These are phyloP conservation scores for Picea glauca DNA, from an alignment of 75 land plant genomes.

Conservation along the genomic window DNA sequence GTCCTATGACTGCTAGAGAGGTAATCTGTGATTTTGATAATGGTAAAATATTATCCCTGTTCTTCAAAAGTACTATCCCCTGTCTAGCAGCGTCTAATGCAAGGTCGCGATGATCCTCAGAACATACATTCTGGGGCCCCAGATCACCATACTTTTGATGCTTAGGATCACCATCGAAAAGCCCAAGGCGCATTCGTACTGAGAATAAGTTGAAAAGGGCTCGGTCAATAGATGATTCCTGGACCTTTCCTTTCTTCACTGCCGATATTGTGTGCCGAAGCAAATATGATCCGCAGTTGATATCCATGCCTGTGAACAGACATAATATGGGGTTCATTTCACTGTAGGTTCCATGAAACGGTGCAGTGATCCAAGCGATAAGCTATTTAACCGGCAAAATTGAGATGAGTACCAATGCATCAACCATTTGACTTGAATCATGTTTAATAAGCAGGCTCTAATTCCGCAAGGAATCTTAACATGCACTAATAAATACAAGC, in stretches of 20 bases:
- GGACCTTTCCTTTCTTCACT: slow-evolving; percentile 51
- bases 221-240: slow-evolving; percentile 53
- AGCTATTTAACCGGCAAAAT: neutral
- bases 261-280: slow-evolving; percentile 56
- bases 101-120: slow-evolving; percentile 53
- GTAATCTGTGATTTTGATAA: slow-evolving; percentile 20
- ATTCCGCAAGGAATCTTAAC: neutral
- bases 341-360: neutral
- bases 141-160: slow-evolving; percentile 48
- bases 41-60: slow-evolving; percentile 56
- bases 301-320: slow-evolving; percentile 63
- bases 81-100: slow-evolving; percentile 89
- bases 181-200: slow-evolving; percentile 74
- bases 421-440: too few relatives aligned
- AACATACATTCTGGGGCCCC: slow-evolving; percentile 56
- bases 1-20: slow-evolving; percentile 74
- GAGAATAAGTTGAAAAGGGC: slow-evolving; percentile 71
- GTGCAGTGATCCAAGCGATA: neutral
- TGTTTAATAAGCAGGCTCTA: too few relatives aligned
- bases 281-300: slow-evolving; percentile 81
- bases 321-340: neutral
- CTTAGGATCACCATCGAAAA: slow-evolving; percentile 61
- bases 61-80: slow-evolving; percentile 88
- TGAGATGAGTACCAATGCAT: too few relatives aligned
- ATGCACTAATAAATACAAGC: neutral